Base-by-base conservation (phyloP, 2,329 filamentous ascomycete species). In the Talaromyces sp. region DNA sequence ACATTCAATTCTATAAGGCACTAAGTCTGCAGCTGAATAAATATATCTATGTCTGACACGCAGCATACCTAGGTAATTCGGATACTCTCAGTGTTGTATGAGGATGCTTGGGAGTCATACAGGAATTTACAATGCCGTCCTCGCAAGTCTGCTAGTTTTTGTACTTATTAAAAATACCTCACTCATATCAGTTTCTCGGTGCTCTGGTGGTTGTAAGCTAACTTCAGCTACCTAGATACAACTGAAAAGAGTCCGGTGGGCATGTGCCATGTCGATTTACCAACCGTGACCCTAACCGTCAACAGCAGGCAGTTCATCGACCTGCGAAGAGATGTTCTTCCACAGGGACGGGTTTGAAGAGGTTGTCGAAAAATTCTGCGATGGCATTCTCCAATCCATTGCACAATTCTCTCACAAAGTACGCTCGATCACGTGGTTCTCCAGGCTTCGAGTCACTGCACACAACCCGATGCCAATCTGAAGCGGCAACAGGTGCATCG, bases 391-490 rank as follows among this genome's bases (percentile, higher is more conserved):
- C 10, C 13, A 55, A 2, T 22, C 8, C 13, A 1, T 17, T 4
- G 17, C 53, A 55, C 1, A 55, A n/a, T 35, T 22, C 3, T 9
- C n/a, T 15, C 3, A 55, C 40, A 9, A 55, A 55, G 19, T 36
- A 53, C 31, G 37, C n/a, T 21, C 37, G 28, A 19, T 56, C 41
- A 6, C 25, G n/a, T 15, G 8, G 9, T 10, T 9, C 7, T 2
- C 37, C 37, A 25, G 17, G 6, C 25, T 33, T 10, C 19, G 36
- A 13, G 7, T 8, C 15, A 13, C 13, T n/a, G 13, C 35, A 45
- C 5, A 48, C 53, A 48, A 39, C 25, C 15, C 33, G 0, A 31
- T 56, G 53, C 53, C 53, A 56, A 25, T 56, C 21, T 15, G 53
- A n/a, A 25, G 17, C 15, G n/a, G 22, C 8, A 5, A 56, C 11